Evolutionary conservation across 371 early-diverging fungal species (phyloP), one percentile per base, ranked within the genome.

Genomic region (Mucor plumbeus): DNA sequence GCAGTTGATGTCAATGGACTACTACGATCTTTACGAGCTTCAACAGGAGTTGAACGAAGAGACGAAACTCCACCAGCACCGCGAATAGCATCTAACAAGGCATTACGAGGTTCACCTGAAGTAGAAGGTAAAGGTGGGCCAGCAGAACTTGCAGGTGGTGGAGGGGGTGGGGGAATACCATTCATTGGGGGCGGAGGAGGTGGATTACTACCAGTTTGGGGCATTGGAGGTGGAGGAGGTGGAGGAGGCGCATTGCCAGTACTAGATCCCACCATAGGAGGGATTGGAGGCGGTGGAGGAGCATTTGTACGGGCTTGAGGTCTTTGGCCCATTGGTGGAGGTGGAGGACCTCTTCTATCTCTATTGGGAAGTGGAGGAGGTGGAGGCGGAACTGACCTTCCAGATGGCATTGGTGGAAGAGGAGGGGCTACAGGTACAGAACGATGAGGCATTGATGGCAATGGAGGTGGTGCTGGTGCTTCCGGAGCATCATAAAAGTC

Each of bases 1-100:
- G 68, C 59, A 17, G 17, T n/a, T 11, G 9, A 7, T 9, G 64
- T 39, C 1, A 75, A 35, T 9, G 82, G 80, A 17, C 41, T 57
- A 66, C 80, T 79, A 5, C 76, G 67, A 35, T 79, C 80, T 17
- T 59, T 68, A 7, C 63, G 61, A 31, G 63, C 58, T 41, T 78
- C 77, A 8, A 62, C 58, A 8, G 78, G 77, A 15, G 75, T 77
- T n/a, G 57, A 67, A 15, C 72, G 68, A 1, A 83, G 64, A 9
- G 73, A 39, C 3, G 63, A 50, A 10, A 83, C 60, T 63, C 83
- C 83, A 35, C 83, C 83, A 10, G 83, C 74, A 43, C 67, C 64
- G 26, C 83, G 74, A 47, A 83, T 83, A 19, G 81, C 75, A 19
- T 73, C 80, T 43, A 83, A 39, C 31, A 83, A 61, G n/a, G 73